Base-by-base conservation (phyloP, 805 yeast genomes). In the Monosporozyma yasuniensis region DNA sequence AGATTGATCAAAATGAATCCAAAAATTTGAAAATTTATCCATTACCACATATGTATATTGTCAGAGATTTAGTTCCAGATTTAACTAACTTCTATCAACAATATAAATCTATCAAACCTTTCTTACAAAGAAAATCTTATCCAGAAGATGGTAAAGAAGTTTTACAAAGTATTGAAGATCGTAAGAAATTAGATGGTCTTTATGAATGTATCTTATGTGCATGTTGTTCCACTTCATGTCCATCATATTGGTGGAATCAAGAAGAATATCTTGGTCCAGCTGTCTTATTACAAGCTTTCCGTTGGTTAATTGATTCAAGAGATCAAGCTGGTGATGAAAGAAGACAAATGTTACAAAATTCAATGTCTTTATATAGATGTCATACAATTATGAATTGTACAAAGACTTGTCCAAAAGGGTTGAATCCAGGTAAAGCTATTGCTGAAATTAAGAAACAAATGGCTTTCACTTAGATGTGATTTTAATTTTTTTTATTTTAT, bases 161-260 rank as follows among this genome's bases (percentile, higher is more conserved):
- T 69, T 77, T 87, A 63, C 99, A 93, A 75, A 76, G 87, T 60
- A 79, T 87, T 56, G 95, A 76, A 57, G 99, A 93, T 75, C 84
- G 99, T 73, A 87, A 84, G 72, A 93, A 93, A 74, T 78, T 91
- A 66, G 98, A 93, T 70, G 99, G 99, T 50, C 74, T 93, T 59
- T 91, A 91, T 74, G 98, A 91, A 74, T 91, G 99, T 77, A 91
- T 91, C 63, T 76, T 91, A 67, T 91, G 99, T 76, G 99, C 99
- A 10, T 90, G 99, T 74, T 91, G 99, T 73, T 90, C 97, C 34
- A 93, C 99, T 47, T 83, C 98, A 18, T 93, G 99, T 76, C 99
- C 99, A 49, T 90, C 98, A 3, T 93, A 93, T 79, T 93, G 99
- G 99, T 93, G 99, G 99, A 93, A 93, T 75, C 96, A 88, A 75